Base-by-base conservation (phyloP, 164 flowering plant species). In the Stephania cephalantha region DNA sequence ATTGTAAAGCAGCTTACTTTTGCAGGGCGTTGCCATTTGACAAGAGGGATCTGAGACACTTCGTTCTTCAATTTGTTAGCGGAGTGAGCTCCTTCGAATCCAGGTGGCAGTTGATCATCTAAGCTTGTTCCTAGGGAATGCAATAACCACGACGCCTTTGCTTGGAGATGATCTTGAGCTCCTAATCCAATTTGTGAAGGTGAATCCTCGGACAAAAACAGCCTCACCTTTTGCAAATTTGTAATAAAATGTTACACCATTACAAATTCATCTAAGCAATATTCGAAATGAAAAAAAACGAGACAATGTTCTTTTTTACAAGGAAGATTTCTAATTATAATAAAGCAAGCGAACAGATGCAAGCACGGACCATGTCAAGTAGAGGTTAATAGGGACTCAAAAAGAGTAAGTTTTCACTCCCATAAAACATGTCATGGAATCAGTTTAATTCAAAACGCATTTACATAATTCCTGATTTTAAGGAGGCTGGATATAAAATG, bases 81-180 rank as follows among this genome's bases (percentile, higher is more conserved):
- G 45, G 89, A 81, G 61, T 83, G 87, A 52, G 84, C 78, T 75
- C 81, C 91, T 82, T 92, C 96, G 86, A 95, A 95, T 9, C 98
- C 99, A 72, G 97, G 99, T 11, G 99, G 99, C 63, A 91, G 80
- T 75, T 78, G 72, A 42, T 90, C 97, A 71, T 91, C 98, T 17
- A 81, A 69, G 30, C 82, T 84, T 11, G 52, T 67, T 29, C 85
- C 91, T 74, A 76, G 72, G 68, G 88, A 75, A 80, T 89, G 91
- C 77, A 80, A 82, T 17, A 79, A 50, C 86, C 87, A 86, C 75
- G 89, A 86, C 64, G 88, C 48, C 82, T 95, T 95, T 75, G 92
- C 92, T 81, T 93, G 98, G 68, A 93, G 95, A 83, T 91, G 88
- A 78, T 93, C 98, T 85, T 95, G 97, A 81, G 84, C 78, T 81